Conservation (phyloP, 2,329 filamentous ascomycete species). For the Sphaceloma murrayae region DNA sequence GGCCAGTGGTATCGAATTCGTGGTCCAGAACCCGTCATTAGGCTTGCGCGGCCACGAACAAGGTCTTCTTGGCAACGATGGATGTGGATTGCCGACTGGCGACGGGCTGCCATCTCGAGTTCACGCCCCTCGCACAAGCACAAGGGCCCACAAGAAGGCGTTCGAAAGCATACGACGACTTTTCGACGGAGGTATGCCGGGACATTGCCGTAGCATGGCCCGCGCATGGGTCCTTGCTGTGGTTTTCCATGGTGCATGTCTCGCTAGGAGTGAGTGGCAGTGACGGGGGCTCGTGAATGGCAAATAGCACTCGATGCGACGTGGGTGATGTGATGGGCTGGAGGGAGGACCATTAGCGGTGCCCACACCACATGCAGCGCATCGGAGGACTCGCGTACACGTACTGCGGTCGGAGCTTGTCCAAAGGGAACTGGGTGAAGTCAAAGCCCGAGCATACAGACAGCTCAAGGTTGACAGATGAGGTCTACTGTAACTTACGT, state of each 20-base stretch:
- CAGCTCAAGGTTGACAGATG: too few relatives aligned
- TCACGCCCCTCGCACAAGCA: neutral
- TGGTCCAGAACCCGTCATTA: neutral
- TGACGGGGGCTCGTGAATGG: too few relatives aligned
- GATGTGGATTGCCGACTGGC: neutral
- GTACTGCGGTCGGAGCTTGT: constrained; percentile 2
- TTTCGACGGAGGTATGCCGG: neutral
- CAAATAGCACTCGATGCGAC: too few relatives aligned
- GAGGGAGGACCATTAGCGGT: too few relatives aligned
- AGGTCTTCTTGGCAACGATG: constrained; percentile 14
- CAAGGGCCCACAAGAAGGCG: constrained; percentile 5
- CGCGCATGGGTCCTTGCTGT: neutral
- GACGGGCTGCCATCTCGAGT: too few relatives aligned
- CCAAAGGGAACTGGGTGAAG: too few relatives aligned
- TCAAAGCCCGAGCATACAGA: too few relatives aligned
- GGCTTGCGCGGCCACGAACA: constrained; percentile 3
- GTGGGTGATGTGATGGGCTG: too few relatives aligned
- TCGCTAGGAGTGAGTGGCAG: neutral
- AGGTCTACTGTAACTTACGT: neutral
- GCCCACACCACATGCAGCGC: too few relatives aligned
- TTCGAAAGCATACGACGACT: constrained; percentile 4
- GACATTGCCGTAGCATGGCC: constrained; percentile 1
- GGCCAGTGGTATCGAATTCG: constrained; percentile 3
- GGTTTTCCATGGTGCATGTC: neutral
- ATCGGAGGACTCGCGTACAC: too few relatives aligned